Evolutionary conservation across 2,329 filamentous ascomycete species (phyloP).

Genomic region (Davidsoniella neocaledoniae): DNA sequence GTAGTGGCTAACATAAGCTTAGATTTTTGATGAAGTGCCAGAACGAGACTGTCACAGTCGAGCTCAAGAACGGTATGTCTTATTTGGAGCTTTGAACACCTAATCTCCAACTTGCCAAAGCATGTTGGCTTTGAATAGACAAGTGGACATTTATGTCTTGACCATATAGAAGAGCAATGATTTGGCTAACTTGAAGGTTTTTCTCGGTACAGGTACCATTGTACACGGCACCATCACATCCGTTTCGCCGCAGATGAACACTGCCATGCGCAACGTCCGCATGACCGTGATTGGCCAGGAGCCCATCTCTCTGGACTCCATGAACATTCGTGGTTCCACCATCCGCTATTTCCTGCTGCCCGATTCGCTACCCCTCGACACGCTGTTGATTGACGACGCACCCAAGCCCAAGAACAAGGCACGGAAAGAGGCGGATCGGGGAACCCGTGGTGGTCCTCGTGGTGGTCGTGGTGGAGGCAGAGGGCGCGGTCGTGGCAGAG

Average conservation of each 20-base stretch:
- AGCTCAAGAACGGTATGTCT: constrained; percentile 81
- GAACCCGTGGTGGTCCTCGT: constrained; percentile 34
- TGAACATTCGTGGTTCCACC: constrained; percentile 91
- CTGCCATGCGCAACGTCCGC: constrained; percentile 84
- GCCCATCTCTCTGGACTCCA: constrained; percentile 74
- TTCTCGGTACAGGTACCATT: constrained; percentile 56
- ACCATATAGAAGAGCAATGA: background rate
- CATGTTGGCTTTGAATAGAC: too few species aligned
- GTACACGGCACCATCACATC: constrained; percentile 93
- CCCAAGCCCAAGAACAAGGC: constrained; percentile 99
- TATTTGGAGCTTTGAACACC: too few species aligned
- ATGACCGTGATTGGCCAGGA: constrained; percentile 86
- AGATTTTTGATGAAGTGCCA: constrained; percentile 99
- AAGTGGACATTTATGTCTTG: too few species aligned
- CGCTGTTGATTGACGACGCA: constrained; percentile 85
- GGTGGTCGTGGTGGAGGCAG: constrained; percentile 36
- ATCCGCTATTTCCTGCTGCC: constrained; percentile 95
- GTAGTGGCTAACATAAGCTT: constrained; percentile 10
- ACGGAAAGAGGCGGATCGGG: constrained; percentile 64
- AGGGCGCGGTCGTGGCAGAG: constrained; percentile 35
- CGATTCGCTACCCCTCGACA: constrained; percentile 87
- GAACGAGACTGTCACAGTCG: constrained; percentile 96
- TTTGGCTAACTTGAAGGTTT: too few species aligned
- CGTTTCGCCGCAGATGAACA: constrained; percentile 98
- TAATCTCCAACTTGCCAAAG: too few species aligned